Evolutionary conservation across 306 rosid species (phyloP).

Genomic region (Fragaria iinumae): DNA sequence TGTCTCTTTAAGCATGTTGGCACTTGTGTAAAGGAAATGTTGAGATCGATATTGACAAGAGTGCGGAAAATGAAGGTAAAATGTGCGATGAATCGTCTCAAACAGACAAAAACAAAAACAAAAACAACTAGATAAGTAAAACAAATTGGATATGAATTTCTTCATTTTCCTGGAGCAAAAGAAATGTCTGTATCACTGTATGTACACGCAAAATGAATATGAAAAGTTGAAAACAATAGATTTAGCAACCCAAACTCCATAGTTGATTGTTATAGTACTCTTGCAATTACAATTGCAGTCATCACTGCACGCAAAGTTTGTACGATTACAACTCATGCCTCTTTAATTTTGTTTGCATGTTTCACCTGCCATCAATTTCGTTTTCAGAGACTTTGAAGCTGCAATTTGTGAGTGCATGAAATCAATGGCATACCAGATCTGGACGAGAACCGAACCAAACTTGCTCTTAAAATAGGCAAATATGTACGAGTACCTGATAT

Average conservation of each 20-base stretch:
- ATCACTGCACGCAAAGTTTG: not conserved
- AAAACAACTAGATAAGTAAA: not conserved
- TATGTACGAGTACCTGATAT: not conserved
- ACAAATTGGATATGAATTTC: not conserved
- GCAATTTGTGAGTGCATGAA: constrained; percentile 1
- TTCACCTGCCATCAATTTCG: not conserved
- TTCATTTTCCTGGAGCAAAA: not conserved
- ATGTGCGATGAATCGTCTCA: not conserved
- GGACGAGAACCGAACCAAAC: not conserved
- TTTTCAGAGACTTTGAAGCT: not conserved
- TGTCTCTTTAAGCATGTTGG: not conserved
- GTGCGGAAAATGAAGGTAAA: no score
- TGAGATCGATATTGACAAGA: no score
- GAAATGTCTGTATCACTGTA: no score
- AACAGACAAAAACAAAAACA: not conserved
- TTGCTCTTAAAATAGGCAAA: not conserved
- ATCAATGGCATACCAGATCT: not conserved
- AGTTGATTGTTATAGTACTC: not conserved
- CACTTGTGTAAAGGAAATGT: not conserved
- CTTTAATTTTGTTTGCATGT: not conserved
- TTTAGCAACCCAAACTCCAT: constrained; percentile 8
- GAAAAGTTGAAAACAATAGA: no score
- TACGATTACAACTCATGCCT: constrained; percentile 8
- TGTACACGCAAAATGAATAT: no score
- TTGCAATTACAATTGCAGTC: not conserved